Base-by-base conservation (phyloP, 208 protist species). In the Acanthamoeba healyi region DNA sequence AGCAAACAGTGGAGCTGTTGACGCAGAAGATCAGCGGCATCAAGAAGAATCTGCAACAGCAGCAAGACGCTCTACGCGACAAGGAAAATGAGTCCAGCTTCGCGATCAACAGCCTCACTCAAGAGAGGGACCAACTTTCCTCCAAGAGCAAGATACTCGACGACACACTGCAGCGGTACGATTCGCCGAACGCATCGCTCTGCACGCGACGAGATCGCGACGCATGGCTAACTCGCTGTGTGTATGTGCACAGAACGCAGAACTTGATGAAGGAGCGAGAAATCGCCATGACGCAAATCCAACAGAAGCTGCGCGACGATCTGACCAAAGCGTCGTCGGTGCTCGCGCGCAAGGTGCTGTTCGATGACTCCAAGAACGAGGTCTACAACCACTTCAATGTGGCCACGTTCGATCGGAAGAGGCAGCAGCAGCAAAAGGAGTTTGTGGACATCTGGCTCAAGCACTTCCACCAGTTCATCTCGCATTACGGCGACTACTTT, bases 201-300 rank as follows among this genome's bases (percentile, higher is more conserved):
- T n/a, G n/a, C n/a, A n/a, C n/a, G n/a, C n/a, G n/a, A n/a, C n/a
- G n/a, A n/a, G n/a, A n/a, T n/a, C n/a, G n/a, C n/a, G n/a, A n/a
- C n/a, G n/a, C n/a, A n/a, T n/a, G n/a, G n/a, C n/a, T n/a, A n/a
- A n/a, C n/a, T n/a, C n/a, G n/a, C n/a, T n/a, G n/a, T n/a, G n/a
- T n/a, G n/a, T n/a, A n/a, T n/a, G n/a, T n/a, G 29, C 63, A 72
- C 72, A 82, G 72, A 42, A 82, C 72, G 5, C 72, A 82, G 42
- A 82, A 82, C 26, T 26, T 82, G 72, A 82, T 82, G 72, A 82
- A 82, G n/a, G 72, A 82, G 42, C 34, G 72, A 82, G 72, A 82
- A 46, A 51, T 51, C 19, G 72, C 72, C 6, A 82, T 82, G 72
- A 82, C 72, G n/a, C 72, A 82, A 32, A 82, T 82, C 24, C 72